Evolutionary conservation across 192 early-diverging fungal species (phyloP).

Genomic region (Umbelopsis sp.): DNA sequence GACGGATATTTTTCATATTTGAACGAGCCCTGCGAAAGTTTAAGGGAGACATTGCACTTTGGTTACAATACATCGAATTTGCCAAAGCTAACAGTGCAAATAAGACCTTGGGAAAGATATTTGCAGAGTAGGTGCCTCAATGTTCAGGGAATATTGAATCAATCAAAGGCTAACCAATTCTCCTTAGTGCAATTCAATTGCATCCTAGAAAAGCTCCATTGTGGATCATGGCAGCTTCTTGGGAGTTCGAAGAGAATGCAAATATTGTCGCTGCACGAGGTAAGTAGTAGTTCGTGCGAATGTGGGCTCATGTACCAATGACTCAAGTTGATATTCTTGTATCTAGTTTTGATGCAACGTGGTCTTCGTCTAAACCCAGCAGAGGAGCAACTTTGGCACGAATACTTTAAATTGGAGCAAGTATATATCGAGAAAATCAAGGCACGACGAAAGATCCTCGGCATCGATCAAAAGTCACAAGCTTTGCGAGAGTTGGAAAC

Average conservation of each 20-base stretch:
- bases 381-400: conserved; percentile 77
- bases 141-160: not conserved
- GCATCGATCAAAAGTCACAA: conserved; percentile 51
- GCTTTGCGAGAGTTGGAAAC: conserved; percentile 41
- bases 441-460: conserved; percentile 78
- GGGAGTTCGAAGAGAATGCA: conserved; percentile 84
- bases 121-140: conserved; percentile 58
- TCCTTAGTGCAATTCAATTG: conserved; percentile 73
- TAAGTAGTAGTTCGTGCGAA: conserved; percentile 24
- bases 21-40: conserved; percentile 79
- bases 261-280: conserved; percentile 80
- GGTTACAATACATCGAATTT: conserved; percentile 93
- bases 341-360: conserved; percentile 77
- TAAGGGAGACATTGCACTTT: conserved; percentile 75
- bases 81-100: conserved; percentile 54
- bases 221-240: conserved; percentile 91
- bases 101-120: conserved; percentile 72
- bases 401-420: conserved; percentile 94
- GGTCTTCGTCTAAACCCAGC: conserved; percentile 82
- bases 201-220: conserved; percentile 82
- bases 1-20: conserved; percentile 81
- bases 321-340: not conserved
- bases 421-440: conserved; percentile 86
- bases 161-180: not conserved
- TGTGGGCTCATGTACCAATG: not conserved